These are phyloP conservation scores for Cryptococcus sp. DNA, from an alignment of 1,284 basidiomycete species.

Conservation along the genomic window DNA sequence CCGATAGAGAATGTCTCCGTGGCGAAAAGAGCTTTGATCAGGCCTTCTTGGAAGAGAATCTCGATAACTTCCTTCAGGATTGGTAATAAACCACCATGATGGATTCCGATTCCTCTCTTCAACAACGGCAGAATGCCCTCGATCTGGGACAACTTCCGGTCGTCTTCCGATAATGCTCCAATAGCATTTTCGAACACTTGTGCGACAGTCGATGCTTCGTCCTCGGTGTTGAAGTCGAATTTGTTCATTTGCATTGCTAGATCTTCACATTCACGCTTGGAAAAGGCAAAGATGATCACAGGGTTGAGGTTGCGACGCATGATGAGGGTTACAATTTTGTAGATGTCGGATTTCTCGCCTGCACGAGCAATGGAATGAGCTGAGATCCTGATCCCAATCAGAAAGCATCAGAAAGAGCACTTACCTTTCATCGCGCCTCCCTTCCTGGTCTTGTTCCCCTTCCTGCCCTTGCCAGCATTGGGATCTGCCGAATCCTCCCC, in stretches of 20 bases:
- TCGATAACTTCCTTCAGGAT: slow-evolving; percentile 99
- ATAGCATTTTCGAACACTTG: slow-evolving; percentile 96
- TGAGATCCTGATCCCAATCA: background rate
- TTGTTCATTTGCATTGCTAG: slow-evolving; percentile 91
- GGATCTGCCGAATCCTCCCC: slow-evolving; percentile 94
- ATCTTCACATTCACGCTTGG: slow-evolving; percentile 95
- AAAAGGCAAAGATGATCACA: slow-evolving; percentile 98
- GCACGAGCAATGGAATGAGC: background rate
- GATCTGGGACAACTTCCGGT: slow-evolving; percentile 91
- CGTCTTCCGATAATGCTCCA: slow-evolving; percentile 81
- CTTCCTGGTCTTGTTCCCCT: slow-evolving; percentile 80
- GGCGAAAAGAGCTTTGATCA: slow-evolving; percentile 97
- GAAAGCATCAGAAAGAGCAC: background rate
- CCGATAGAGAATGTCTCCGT: slow-evolving; percentile 99
- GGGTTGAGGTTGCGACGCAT: slow-evolving; percentile 98
- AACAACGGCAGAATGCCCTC: slow-evolving; percentile 88
- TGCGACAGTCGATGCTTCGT: slow-evolving; percentile 85
- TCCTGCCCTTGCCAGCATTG: slow-evolving; percentile 74
- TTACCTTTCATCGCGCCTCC: slow-evolving; percentile 87
- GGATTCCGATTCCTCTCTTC: slow-evolving; percentile 95
- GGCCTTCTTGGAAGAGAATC: slow-evolving; percentile 98
- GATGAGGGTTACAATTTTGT: slow-evolving; percentile 98
- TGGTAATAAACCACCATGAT: slow-evolving; percentile 95
- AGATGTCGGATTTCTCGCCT: slow-evolving; percentile 67
- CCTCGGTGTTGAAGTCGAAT: slow-evolving; percentile 91